A percentile compares a stretch with the other conserved stretches of the same genome.
Evolutionary conservation across 495 filamentous ascomycete genomes (phyloP).

Genomic region (Niebla homalea): DNA sequence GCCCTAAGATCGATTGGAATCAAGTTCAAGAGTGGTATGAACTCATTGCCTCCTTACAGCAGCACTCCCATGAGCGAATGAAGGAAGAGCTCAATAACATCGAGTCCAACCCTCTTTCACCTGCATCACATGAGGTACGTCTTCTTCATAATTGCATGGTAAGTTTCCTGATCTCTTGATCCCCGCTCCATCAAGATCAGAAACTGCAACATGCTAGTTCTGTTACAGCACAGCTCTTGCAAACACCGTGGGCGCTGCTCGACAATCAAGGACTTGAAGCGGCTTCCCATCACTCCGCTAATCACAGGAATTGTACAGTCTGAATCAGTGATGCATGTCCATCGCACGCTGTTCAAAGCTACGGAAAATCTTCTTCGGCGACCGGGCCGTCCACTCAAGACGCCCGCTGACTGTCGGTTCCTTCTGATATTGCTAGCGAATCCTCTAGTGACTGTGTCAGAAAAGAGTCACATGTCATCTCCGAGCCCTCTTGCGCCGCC

Average conservation of each 20-base stretch:
- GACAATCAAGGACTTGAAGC: slow-evolving; percentile 38
- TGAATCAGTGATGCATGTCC: slow-evolving; percentile 56
- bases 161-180: too few species aligned
- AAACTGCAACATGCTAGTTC: slow-evolving; percentile 9
- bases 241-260: slow-evolving; percentile 18
- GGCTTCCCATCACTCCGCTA: slow-evolving; percentile 26
- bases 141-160: too few species aligned
- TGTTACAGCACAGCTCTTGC: too few species aligned
- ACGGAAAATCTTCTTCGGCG: slow-evolving; percentile 77
- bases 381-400: slow-evolving; percentile 56
- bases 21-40: slow-evolving; percentile 64
- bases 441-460: slow-evolving; percentile 50
- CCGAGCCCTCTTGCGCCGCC: slow-evolving; percentile 2
- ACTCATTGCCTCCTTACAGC: slow-evolving; percentile 51
- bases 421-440: slow-evolving; percentile 77
- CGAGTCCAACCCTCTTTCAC: slow-evolving; percentile 7
- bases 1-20: slow-evolving; percentile 65
- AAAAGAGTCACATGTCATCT: background rate
- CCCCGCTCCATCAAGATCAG: background rate
- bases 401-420: slow-evolving; percentile 63
- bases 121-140: too few species aligned
- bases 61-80: slow-evolving; percentile 4
- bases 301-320: slow-evolving; percentile 6
- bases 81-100: slow-evolving; percentile 11
- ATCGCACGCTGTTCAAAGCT: slow-evolving; percentile 62